Evolutionary conservation across 805 yeast species (phyloP).

Genomic region (Zygotorulaspora chibaensis): DNA sequence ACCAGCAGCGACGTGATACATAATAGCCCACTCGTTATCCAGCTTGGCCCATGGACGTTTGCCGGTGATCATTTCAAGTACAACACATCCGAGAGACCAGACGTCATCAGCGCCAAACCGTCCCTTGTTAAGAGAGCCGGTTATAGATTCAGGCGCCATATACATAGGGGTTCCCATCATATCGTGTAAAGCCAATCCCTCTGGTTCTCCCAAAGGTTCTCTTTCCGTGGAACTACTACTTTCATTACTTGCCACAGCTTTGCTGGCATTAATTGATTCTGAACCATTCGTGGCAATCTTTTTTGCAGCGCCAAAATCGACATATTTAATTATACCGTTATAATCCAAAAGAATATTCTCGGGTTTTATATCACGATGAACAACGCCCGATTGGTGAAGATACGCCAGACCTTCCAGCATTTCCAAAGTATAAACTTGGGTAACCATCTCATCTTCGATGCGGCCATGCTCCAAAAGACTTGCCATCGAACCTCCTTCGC

Average conservation of each 20-base stretch:
- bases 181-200: constrained; percentile 24
- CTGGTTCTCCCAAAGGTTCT: constrained; percentile 32
- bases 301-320: constrained; percentile 97
- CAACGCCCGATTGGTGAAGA: constrained; percentile 88
- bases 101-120: constrained; percentile 57
- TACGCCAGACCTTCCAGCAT: constrained; percentile 94
- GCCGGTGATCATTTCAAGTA: constrained; percentile 95
- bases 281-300: constrained; percentile 62
- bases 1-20: constrained; percentile 97
- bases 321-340: constrained; percentile 89
- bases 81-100: constrained; percentile 97
- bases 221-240: constrained; percentile 21
- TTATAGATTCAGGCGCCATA: constrained; percentile 96
- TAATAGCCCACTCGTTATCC: constrained; percentile 97
- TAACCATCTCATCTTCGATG: constrained; percentile 90
- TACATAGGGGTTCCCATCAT: constrained; percentile 95
- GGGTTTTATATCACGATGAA: constrained; percentile 96
- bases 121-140: constrained; percentile 53
- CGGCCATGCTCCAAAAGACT: constrained; percentile 84
- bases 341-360: constrained; percentile 88
- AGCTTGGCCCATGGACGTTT: constrained; percentile 93
- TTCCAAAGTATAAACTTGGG: constrained; percentile 85
- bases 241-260: constrained; percentile 8
- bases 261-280: constrained; percentile 28
- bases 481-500: constrained; percentile 93